These are phyloP conservation scores for Tardiomyces blankii DNA, from an alignment of 1,139 yeast species.

Conservation along the genomic window DNA sequence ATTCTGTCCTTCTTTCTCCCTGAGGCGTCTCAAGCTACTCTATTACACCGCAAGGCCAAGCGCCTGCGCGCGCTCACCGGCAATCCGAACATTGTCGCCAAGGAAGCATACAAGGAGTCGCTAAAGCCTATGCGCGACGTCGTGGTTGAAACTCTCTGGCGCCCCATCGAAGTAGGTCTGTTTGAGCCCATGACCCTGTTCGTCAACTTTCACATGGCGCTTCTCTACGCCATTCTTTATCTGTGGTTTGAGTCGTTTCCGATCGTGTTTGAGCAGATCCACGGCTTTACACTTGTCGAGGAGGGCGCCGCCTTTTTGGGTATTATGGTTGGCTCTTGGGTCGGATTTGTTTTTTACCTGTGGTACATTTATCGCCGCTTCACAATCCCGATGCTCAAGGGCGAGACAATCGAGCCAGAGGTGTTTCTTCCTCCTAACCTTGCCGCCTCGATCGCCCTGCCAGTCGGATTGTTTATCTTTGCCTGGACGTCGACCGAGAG, in stretches of 20 bases:
- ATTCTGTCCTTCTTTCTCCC: slow-evolving; percentile 33
- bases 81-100: slow-evolving; percentile 21
- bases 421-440: slow-evolving; percentile 26
- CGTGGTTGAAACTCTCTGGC: slow-evolving; percentile 36
- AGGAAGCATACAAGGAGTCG: slow-evolving; percentile 11
- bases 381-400: slow-evolving; percentile 1
- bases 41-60: slow-evolving; percentile 37
- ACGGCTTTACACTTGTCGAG: slow-evolving; percentile 39
- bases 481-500: slow-evolving; percentile 59
- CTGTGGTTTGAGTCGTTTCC: slow-evolving; percentile 56
- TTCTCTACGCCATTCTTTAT: slow-evolving; percentile 44
- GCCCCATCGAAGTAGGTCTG: slow-evolving; percentile 30
- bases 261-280: slow-evolving; percentile 35
- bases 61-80: slow-evolving; percentile 39
- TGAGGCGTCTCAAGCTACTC: slow-evolving; percentile 39
- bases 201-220: slow-evolving; percentile 37
- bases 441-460: slow-evolving; percentile 47
- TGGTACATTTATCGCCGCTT: slow-evolving; percentile 4
- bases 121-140: neutral
- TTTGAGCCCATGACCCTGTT: slow-evolving; percentile 26
- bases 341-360: slow-evolving; percentile 11
- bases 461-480: slow-evolving; percentile 63
- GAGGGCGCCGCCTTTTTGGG: slow-evolving; percentile 38
- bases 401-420: slow-evolving; percentile 26
- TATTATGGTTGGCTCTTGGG: slow-evolving; percentile 34